phyloP scores from a whole-genome alignment of 2,329 filamentous ascomycete genomes.

The Alternaria sp. region DNA sequence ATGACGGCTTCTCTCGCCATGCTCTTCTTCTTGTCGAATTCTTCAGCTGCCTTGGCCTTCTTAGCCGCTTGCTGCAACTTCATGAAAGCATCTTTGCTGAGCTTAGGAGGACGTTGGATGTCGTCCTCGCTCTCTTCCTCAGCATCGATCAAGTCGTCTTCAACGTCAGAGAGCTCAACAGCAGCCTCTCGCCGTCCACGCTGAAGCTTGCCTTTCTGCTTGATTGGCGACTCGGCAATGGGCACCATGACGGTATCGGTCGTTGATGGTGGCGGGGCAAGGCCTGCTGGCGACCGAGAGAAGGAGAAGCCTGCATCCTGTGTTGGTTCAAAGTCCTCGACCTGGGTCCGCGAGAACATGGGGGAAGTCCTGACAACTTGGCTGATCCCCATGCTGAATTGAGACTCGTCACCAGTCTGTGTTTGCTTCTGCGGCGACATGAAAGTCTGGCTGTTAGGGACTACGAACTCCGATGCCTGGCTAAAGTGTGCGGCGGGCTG shows the following conservation, averaged over 20 bases:
- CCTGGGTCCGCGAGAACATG: conserved; percentile 60
- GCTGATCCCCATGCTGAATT: conserved; percentile 44
- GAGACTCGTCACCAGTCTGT: conserved; percentile 24
- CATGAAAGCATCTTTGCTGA: conserved; percentile 65
- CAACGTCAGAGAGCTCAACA: conserved; percentile 54
- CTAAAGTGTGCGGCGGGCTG: conserved; percentile 63
- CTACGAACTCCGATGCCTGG: conserved; percentile 65
- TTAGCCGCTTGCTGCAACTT: conserved; percentile 71
- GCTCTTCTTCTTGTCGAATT: conserved; percentile 84
- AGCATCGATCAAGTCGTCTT: conserved; percentile 45
- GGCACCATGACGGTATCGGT: conserved; percentile 69
- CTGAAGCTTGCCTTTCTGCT: conserved; percentile 65
- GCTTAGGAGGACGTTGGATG: conserved; percentile 44
- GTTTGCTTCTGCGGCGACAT: conserved; percentile 32
- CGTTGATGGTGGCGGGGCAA: conserved; percentile 69
- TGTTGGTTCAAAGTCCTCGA: conserved; percentile 75
- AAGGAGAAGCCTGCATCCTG: conserved; percentile 81
- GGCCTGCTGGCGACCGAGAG: conserved; percentile 71
- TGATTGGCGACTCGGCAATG: conserved; percentile 68
- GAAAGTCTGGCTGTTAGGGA: conserved; percentile 62
- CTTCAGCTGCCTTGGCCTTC: conserved; percentile 56
- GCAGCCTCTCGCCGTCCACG: conserved; percentile 50
- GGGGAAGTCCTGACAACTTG: conserved; percentile 44
- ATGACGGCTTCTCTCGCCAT: conserved; percentile 84
- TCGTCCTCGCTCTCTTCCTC: conserved; percentile 34